Evolutionary conservation across 768 basidiomycete genomes (phyloP).

Genomic region (Boletus rex-veris): DNA sequence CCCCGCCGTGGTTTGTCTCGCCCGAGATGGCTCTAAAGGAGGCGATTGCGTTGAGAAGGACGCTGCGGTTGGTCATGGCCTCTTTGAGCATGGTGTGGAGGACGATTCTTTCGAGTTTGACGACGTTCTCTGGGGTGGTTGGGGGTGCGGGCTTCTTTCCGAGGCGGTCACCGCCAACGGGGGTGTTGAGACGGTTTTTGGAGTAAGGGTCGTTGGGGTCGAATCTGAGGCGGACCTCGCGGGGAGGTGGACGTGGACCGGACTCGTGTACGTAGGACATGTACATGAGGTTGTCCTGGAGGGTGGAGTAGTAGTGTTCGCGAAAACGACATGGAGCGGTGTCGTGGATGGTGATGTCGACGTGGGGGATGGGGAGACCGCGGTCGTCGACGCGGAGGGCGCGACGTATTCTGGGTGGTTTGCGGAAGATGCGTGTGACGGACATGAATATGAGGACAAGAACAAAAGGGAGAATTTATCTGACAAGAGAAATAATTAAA

Average conservation of each 20-base stretch:
- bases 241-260: constrained; percentile 48
- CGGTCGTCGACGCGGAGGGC: constrained; percentile 47
- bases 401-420: constrained; percentile 44
- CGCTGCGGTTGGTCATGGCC: constrained; percentile 62
- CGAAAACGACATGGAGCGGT: constrained; percentile 68
- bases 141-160: constrained; percentile 67
- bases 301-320: constrained; percentile 80
- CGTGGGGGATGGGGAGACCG: constrained; percentile 72
- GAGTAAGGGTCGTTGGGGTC: constrained; percentile 82
- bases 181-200: constrained; percentile 70
- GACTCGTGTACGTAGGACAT: constrained; percentile 84
- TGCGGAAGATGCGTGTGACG: constrained; percentile 47
- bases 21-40: constrained; percentile 85
- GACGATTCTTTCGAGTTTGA: constrained; percentile 77
- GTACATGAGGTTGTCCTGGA: constrained; percentile 90
- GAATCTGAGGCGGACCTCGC: constrained; percentile 62
- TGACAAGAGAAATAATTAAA: constrained; percentile 1
- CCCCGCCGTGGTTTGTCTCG: constrained; percentile 71
- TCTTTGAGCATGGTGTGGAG: constrained; percentile 87
- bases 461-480: too few relatives aligned
- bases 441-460: constrained; percentile 5
- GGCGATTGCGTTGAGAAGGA: constrained; percentile 82
- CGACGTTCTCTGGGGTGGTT: constrained; percentile 63
- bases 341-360: constrained; percentile 62
- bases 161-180: constrained; percentile 66